phyloP scores from a whole-genome alignment of 2,329 filamentous ascomycete genomes.

The Neonectria coccinea region DNA sequence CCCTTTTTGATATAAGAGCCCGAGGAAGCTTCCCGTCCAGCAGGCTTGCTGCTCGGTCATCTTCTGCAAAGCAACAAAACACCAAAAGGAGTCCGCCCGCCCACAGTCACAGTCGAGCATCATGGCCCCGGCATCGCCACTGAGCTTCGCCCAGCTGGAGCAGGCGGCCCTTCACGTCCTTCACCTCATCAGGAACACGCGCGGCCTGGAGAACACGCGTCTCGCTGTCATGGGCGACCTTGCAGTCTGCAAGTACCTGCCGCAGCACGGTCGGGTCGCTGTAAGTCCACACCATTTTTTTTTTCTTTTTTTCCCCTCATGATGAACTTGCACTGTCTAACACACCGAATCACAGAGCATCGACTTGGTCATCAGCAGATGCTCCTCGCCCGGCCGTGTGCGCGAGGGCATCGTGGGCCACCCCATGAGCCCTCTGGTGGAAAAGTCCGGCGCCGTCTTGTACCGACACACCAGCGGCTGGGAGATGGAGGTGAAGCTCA shows the following conservation, averaged over 20 bases:
- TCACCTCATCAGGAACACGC: slow-evolving; percentile 76
- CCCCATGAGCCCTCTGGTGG: slow-evolving; percentile 45
- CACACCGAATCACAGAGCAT: slow-evolving; percentile 37
- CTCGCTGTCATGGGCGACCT: slow-evolving; percentile 45
- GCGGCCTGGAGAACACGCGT: slow-evolving; percentile 45
- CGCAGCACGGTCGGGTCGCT: slow-evolving; percentile 30
- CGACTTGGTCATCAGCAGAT: slow-evolving; percentile 47
- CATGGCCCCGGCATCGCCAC: slow-evolving; percentile 41
- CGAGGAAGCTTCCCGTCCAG: slow-evolving; percentile 1
- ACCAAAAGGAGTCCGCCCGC: neutral
- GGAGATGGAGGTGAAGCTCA: slow-evolving; percentile 47
- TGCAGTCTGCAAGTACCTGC: slow-evolving; percentile 45
- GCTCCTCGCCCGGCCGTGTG: slow-evolving; percentile 46
- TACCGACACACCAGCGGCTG: slow-evolving; percentile 44
- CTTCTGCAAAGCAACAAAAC: slow-evolving; percentile 5
- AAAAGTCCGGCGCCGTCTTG: slow-evolving; percentile 42
- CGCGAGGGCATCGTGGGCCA: slow-evolving; percentile 46
- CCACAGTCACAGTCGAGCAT: slow-evolving; percentile 7
- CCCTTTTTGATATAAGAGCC: slow-evolving; percentile 5
- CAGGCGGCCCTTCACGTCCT: slow-evolving; percentile 87
- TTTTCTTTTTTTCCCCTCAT: neutral
- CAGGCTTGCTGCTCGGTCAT: slow-evolving; percentile 17
- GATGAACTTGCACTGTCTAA: neutral
- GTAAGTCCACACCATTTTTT: slow-evolving; percentile 27
- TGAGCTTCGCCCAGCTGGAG: slow-evolving; percentile 62